Conservation (phyloP, 176 grass and related monocot genomes). For the Hyparrhenia diplandra region DNA sequence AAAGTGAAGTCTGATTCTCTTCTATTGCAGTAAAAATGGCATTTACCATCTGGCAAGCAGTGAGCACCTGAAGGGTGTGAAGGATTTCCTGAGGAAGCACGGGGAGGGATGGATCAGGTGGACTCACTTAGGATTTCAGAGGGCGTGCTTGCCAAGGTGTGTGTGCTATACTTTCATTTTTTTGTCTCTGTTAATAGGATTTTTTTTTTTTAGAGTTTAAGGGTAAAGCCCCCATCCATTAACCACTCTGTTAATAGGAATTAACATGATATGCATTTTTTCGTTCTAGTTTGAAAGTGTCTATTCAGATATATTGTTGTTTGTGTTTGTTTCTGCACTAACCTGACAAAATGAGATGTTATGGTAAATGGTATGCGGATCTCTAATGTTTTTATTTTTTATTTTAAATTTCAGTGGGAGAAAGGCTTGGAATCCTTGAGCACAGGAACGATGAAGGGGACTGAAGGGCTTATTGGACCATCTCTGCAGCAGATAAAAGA, state of each 20-base stretch:
- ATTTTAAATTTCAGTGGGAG: conserved; percentile 77
- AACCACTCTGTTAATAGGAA: neutral
- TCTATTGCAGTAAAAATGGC: conserved; percentile 56
- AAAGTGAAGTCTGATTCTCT: neutral
- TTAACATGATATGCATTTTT: neutral
- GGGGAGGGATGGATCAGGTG: conserved; percentile 59
- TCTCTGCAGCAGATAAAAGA: conserved; percentile 54
- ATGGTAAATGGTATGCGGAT: conserved; percentile 10
- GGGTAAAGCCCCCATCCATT: too few relatives aligned
- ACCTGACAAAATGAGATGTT: conserved; percentile 20
- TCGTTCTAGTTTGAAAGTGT: neutral
- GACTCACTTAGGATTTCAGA: conserved; percentile 72
- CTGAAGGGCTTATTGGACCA: conserved; percentile 41
- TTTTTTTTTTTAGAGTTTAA: too few relatives aligned
- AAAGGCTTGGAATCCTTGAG: conserved; percentile 54
- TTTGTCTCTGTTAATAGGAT: too few relatives aligned
- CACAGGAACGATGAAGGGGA: conserved; percentile 10
- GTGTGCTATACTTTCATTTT: neutral
- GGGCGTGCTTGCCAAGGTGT: conserved; percentile 65
- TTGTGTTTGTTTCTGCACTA: neutral
- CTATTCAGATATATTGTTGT: neutral
- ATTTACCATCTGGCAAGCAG: conserved; percentile 68
- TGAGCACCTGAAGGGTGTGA: conserved; percentile 54
- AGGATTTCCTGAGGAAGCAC: conserved; percentile 77
- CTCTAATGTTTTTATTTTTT: neutral